Evolutionary conservation across 768 basidiomycete genomes (phyloP), one percentile per base, ranked within the genome.

Genomic region (Mrakia blollopis): DNA sequence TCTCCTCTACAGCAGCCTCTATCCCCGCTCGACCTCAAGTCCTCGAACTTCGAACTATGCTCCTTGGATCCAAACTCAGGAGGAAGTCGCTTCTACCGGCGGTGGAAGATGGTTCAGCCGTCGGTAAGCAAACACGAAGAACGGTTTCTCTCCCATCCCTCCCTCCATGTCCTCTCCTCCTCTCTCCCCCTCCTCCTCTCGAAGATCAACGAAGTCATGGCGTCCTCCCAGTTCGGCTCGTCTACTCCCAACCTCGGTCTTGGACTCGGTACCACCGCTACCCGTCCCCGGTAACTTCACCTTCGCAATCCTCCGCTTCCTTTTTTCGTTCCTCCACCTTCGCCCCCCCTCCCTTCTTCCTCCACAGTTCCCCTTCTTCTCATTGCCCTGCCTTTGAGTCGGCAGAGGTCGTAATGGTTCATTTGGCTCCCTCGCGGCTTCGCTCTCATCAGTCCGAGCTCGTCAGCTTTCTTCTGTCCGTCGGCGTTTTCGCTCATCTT

Each of bases 31-130:
- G 65, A 25, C 79, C 81, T 0, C 62, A 82, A 57, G 78, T 83
- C 2, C 77, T 79, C 10, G 83, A 83, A 75, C 72, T 84, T 57
- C 78, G 83, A 44, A 69, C 73, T 32, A 82, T 84, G 81, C 82
- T 84, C 0, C 79, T 82, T 47, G 83, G 83, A 6, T 72, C 78
- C 39, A 79, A 70, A 61, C 71, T 28, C 23, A 28, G 44, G 72
- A 67, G 52, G 54, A 68, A 23, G 18, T 37, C 39, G 41, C 61
- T 10, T 16, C 73, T 16, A n/a, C 73, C 3, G 41, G n/a, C 32
- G 14, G 35, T 14, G 35, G 39, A n/a, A 63, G 73, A 9, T 74
- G 73, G 73, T 74, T 74, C 44, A 65, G 47, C 10, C 73, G 73
- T 35, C 57, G 60, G 13, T 44, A 60, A 37, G 68, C 63, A n/a